Conservation (phyloP, 768 basidiomycete species). For the Lactarius sanguifluus region DNA sequence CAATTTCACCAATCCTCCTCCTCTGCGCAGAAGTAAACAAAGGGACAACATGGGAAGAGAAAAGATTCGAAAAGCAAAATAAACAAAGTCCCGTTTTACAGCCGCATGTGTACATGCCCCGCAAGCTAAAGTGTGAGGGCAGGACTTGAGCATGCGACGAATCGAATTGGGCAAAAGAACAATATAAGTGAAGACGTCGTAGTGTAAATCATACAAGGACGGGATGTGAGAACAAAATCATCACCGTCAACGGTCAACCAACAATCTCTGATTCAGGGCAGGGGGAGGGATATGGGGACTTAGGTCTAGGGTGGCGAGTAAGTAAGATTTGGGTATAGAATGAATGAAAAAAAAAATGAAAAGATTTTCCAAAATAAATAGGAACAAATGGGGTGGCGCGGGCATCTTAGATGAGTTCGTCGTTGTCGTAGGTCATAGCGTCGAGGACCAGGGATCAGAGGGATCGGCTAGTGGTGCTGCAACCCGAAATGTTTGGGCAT, state of each 20-base stretch:
- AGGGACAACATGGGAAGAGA: neutral
- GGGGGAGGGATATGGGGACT: neutral
- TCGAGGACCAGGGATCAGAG: neutral
- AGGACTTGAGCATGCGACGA: constrained; percentile 3
- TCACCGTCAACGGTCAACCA: constrained; percentile 22
- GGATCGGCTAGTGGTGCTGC: constrained; percentile 20
- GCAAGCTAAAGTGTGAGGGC: constrained; percentile 6
- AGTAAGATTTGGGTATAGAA: constrained; percentile 22
- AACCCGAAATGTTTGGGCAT: constrained; percentile 25
- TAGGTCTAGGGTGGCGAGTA: constrained; percentile 4
- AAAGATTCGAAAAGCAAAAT: neutral
- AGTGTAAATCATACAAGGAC: constrained; percentile 15
- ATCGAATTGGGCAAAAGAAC: constrained; percentile 1
- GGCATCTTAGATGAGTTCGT: constrained; percentile 11
- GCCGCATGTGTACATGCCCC: neutral
- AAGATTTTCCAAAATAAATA: neutral
- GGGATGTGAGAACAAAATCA: neutral
- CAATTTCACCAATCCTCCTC: neutral
- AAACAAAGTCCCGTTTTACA: constrained; percentile 9
- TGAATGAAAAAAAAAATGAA: neutral
- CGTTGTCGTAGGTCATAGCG: constrained; percentile 20
- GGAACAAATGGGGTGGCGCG: constrained; percentile 21
- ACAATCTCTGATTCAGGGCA: neutral
- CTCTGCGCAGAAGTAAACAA: constrained; percentile 2
- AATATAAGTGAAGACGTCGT: neutral